phyloP scores from a whole-genome alignment of 2,329 filamentous ascomycete genomes.

The Zopfia rhizophila region DNA sequence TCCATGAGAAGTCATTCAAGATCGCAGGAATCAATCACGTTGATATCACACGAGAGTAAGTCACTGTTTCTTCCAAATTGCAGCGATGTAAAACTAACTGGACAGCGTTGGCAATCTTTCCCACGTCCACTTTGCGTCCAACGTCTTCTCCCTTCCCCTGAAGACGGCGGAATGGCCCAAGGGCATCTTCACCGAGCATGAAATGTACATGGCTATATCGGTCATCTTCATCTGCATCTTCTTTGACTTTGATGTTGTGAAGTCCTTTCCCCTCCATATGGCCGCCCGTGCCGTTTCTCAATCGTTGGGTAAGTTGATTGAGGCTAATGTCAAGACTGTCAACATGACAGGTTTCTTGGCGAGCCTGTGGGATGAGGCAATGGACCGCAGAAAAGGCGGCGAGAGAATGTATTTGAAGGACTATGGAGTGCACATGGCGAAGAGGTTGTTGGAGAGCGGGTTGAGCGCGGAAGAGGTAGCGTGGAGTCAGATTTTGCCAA shows the following conservation, averaged over 20 bases:
- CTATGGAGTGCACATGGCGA: constrained; percentile 74
- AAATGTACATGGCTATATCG: constrained; percentile 69
- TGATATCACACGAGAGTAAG: constrained; percentile 69
- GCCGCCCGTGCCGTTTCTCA: constrained; percentile 66
- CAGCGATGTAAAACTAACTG: too few relatives aligned
- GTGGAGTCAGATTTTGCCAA: constrained; percentile 76
- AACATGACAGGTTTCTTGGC: constrained; percentile 67
- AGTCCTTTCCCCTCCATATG: constrained; percentile 72
- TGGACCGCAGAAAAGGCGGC: constrained; percentile 24
- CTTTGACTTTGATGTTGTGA: constrained; percentile 72
- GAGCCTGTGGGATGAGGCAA: constrained; percentile 49
- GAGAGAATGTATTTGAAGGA: constrained; percentile 59
- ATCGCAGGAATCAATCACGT: constrained; percentile 69
- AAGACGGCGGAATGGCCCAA: constrained; percentile 63
- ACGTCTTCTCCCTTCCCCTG: constrained; percentile 65
- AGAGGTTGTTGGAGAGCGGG: constrained; percentile 71
- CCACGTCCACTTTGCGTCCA: constrained; percentile 66
- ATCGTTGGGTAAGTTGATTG: constrained; percentile 60
- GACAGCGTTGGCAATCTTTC: constrained; percentile 62
- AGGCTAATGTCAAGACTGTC: constrained; percentile 68
- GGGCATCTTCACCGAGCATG: constrained; percentile 66
- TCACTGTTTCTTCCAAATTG: too few relatives aligned
- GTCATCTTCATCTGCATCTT: constrained; percentile 74
- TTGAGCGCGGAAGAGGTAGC: constrained; percentile 73
- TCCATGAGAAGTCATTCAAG: constrained; percentile 71